A percentile compares a stretch with the other conserved stretches of the same genome.
These are phyloP conservation scores for Cadophora gregata DNA, from an alignment of 2,329 filamentous ascomycete genomes.

Conservation along the genomic window DNA sequence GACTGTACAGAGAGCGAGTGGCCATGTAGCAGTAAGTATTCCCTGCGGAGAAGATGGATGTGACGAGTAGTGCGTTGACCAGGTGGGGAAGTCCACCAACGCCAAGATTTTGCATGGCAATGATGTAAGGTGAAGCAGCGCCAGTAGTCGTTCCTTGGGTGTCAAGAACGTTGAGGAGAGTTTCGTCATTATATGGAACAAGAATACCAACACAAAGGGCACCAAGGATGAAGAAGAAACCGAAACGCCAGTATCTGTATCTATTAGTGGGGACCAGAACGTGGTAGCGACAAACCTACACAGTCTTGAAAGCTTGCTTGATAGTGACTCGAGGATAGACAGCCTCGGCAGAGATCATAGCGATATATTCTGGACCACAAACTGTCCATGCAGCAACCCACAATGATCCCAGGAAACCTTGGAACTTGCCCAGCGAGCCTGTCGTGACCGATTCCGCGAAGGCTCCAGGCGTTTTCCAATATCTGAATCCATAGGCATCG, in stretches of 20 bases:
- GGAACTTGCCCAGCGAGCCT: conserved; percentile 5
- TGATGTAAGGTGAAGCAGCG: conserved; percentile 47
- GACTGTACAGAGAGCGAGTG: conserved; percentile 70
- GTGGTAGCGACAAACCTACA: conserved; percentile 42
- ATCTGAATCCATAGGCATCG: conserved; percentile 61
- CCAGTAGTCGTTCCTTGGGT: conserved; percentile 53
- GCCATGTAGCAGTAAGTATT: conserved; percentile 68
- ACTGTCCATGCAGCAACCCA: conserved; percentile 15
- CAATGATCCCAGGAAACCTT: conserved; percentile 8
- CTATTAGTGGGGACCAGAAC: neutral
- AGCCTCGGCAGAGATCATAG: conserved; percentile 71
- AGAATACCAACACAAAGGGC: conserved; percentile 69
- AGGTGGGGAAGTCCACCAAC: conserved; percentile 68
- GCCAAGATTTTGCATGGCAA: conserved; percentile 68
- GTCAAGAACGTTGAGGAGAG: conserved; percentile 49
- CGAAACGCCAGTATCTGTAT: conserved; percentile 66
- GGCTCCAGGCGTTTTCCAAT: conserved; percentile 53
- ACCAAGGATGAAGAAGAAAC: conserved; percentile 72
- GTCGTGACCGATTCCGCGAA: conserved; percentile 41
- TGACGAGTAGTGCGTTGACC: conserved; percentile 71
- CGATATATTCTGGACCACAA: conserved; percentile 69
- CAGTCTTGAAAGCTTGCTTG: conserved; percentile 72
- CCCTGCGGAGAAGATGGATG: conserved; percentile 66
- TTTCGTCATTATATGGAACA: conserved; percentile 66
- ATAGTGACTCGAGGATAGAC: conserved; percentile 67